phyloP scores from a whole-genome alignment of 768 basidiomycete genomes.

The Suillus subaureus region DNA sequence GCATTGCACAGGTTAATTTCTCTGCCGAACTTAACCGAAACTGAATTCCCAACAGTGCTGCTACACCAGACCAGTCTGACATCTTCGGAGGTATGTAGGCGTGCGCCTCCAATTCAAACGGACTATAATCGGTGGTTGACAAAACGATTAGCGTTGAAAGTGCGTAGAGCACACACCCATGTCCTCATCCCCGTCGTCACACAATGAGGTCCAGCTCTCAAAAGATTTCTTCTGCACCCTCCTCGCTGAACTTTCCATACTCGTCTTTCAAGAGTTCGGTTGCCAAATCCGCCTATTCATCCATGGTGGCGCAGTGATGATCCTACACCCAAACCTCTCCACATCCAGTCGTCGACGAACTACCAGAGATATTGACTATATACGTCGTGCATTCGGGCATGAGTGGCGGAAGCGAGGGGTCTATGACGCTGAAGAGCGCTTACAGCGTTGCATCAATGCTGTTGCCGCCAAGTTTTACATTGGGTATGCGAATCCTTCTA shows the following conservation, averaged over 20 bases:
- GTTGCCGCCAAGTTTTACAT: constrained; percentile 51
- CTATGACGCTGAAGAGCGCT: constrained; percentile 52
- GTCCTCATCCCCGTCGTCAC: constrained; percentile 16
- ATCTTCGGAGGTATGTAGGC: background rate
- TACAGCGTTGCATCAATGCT: constrained; percentile 55
- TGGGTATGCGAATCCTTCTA: constrained; percentile 41
- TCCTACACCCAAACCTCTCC: constrained; percentile 53
- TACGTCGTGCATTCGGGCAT: constrained; percentile 58
- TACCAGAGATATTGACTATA: constrained; percentile 71
- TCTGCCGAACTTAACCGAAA: background rate
- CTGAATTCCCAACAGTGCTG: background rate
- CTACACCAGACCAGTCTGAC: background rate
- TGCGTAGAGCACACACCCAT: constrained; percentile 12
- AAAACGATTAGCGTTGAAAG: background rate
- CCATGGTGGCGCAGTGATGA: constrained; percentile 77
- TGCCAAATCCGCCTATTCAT: constrained; percentile 59
- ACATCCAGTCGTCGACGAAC: constrained; percentile 45
- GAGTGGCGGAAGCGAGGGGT: constrained; percentile 55
- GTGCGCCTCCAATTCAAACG: background rate
- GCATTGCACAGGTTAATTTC: background rate
- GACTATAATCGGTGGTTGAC: background rate
- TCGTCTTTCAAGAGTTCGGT: constrained; percentile 49
- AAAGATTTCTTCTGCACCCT: constrained; percentile 41
- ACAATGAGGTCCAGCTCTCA: constrained; percentile 40
- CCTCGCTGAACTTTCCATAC: constrained; percentile 54